Evolutionary conservation across 768 basidiomycete species (phyloP).

Genomic region (Guyanaporus albipodus): DNA sequence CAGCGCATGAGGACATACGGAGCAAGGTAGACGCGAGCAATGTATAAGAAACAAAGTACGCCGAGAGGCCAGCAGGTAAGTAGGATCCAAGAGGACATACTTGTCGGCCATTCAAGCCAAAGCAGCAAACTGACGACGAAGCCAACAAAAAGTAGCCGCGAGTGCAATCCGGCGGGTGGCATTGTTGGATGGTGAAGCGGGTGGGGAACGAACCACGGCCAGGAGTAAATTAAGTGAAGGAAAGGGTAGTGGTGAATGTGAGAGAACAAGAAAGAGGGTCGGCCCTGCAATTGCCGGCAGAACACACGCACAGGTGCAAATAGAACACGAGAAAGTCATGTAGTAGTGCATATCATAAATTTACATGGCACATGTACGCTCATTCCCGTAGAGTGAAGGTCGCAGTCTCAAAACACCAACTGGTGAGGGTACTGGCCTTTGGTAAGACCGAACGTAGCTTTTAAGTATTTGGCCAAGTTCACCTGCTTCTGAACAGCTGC

Average conservation of each 20-base stretch:
- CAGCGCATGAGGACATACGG: slow-evolving; percentile 59
- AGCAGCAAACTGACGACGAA: slow-evolving; percentile 11
- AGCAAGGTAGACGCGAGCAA: slow-evolving; percentile 62
- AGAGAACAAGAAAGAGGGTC: not conserved
- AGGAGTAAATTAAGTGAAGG: not conserved
- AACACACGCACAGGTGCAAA: slow-evolving; percentile 14
- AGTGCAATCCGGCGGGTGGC: not conserved
- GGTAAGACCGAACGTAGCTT: slow-evolving; percentile 87
- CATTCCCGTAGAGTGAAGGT: slow-evolving; percentile 8
- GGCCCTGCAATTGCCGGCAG: too few relatives aligned
- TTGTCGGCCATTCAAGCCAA: slow-evolving; percentile 21
- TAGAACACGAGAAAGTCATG: slow-evolving; percentile 14
- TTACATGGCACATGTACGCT: slow-evolving; percentile 17
- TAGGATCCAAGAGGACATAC: slow-evolving; percentile 35
- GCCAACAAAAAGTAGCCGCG: slow-evolving; percentile 10
- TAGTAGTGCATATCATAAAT: slow-evolving; percentile 24
- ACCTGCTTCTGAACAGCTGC: slow-evolving; percentile 87
- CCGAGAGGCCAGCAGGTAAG: slow-evolving; percentile 49
- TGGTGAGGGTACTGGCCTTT: slow-evolving; percentile 98
- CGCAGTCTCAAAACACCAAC: slow-evolving; percentile 69
- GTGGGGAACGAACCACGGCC: slow-evolving; percentile 1
- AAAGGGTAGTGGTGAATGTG: slow-evolving; percentile 2
- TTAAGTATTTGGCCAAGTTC: slow-evolving; percentile 89
- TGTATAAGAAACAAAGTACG: slow-evolving; percentile 49
- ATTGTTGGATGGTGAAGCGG: slow-evolving; percentile 11